Percentiles rank a stretch among this genome's conserved stretches.
These are phyloP conservation scores for Sarocladium oryzae DNA, from an alignment of 2,329 filamentous ascomycete species.

Conservation along the genomic window DNA sequence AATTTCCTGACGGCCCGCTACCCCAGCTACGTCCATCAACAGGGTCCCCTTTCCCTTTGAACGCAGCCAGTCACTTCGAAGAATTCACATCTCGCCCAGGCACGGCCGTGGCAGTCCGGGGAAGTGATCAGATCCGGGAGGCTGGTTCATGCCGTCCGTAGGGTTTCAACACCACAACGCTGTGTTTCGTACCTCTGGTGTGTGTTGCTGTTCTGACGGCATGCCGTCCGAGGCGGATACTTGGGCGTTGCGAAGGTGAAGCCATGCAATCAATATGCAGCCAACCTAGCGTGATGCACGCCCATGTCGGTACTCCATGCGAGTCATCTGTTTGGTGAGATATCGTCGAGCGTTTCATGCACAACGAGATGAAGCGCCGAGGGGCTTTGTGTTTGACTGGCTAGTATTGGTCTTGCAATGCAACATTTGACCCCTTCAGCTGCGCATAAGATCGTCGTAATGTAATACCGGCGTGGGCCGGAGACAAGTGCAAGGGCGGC, in stretches of 20 bases:
- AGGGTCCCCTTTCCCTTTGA: neutral
- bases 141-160: neutral
- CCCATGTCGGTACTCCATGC: conserved; percentile 6
- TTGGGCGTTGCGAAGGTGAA: neutral
- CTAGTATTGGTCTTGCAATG: neutral
- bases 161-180: neutral
- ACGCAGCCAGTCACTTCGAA: neutral
- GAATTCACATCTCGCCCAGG: neutral
- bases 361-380: neutral
- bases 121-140: neutral
- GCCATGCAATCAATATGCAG: neutral
- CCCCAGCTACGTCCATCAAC: neutral
- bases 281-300: neutral
- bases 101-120: neutral
- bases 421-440: conserved; percentile 1
- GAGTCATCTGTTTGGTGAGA: conserved; percentile 8
- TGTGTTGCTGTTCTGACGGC: neutral
- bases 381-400: neutral
- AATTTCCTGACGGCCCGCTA: neutral
- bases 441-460: neutral
- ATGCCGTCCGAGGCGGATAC: neutral
- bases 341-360: neutral
- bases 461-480: conserved; percentile 7
- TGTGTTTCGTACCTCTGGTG: neutral
- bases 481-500: neutral